A percentile compares a stretch with the other conserved stretches of the same genome.
These are phyloP conservation scores for Leccinum olivaceopallidum DNA, from an alignment of 768 basidiomycete genomes.

Conservation along the genomic window DNA sequence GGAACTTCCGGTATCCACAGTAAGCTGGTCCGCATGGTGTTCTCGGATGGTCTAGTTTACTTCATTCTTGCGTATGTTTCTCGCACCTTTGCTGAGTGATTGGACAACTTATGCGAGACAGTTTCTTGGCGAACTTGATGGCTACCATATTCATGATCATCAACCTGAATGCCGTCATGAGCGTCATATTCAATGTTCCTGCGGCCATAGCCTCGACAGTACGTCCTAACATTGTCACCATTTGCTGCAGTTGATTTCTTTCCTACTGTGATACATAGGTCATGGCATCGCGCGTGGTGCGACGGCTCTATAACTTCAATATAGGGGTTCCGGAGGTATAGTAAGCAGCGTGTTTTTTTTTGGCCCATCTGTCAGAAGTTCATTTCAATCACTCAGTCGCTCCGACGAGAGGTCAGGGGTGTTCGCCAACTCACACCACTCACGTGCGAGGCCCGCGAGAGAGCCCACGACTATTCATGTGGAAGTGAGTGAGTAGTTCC, in stretches of 20 bases:
- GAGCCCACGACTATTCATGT: constrained; percentile 32
- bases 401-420: constrained; percentile 23
- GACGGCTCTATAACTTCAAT: constrained; percentile 54
- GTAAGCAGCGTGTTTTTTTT: constrained; percentile 17
- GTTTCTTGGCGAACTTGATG: constrained; percentile 42
- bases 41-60: constrained; percentile 70
- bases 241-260: neutral
- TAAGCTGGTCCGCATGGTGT: constrained; percentile 62
- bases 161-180: constrained; percentile 67
- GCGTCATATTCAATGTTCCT: constrained; percentile 64
- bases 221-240: constrained; percentile 17
- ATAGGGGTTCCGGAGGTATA: constrained; percentile 29
- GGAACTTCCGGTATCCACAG: constrained; percentile 34
- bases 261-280: constrained; percentile 38
- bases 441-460: constrained; percentile 19
- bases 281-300: constrained; percentile 59
- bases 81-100: constrained; percentile 21
- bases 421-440: constrained; percentile 17
- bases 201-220: constrained; percentile 57
- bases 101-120: constrained; percentile 22
- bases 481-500: constrained; percentile 28
- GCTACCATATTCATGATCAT: constrained; percentile 64
- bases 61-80: constrained; percentile 69
- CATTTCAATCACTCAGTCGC: constrained; percentile 12
- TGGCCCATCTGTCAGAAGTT: neutral